These are phyloP conservation scores for Chlamydomonas sp. DNA, from an alignment of 139 green algal genomes.

Conservation along the genomic window DNA sequence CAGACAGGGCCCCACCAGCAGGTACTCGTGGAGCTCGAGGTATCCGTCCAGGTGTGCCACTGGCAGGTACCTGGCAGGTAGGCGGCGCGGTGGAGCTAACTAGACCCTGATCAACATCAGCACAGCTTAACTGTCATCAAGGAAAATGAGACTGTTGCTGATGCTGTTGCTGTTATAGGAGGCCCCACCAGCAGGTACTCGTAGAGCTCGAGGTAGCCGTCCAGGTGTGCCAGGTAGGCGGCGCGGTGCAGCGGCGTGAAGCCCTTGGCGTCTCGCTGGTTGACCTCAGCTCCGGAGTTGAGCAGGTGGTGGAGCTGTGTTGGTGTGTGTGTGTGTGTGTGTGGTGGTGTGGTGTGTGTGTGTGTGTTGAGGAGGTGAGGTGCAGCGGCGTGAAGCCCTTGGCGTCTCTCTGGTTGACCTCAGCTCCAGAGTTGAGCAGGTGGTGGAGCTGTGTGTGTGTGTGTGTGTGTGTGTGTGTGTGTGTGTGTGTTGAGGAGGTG, in stretches of 20 bases:
- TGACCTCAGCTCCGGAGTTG: slow-evolving; percentile 74
- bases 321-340: neutral
- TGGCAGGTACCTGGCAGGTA: slow-evolving; percentile 84
- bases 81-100: slow-evolving; percentile 73
- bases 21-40: slow-evolving; percentile 90
- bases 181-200: slow-evolving; percentile 87
- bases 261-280: slow-evolving; percentile 63
- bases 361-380: neutral
- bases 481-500: neutral
- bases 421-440: slow-evolving; percentile 76
- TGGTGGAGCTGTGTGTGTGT: slow-evolving; percentile 66
- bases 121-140: too few species aligned
- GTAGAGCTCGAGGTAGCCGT: slow-evolving; percentile 91
- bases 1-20: slow-evolving; percentile 83
- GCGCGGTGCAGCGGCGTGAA: slow-evolving; percentile 87
- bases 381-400: slow-evolving; percentile 72
- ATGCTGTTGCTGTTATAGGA: too few species aligned
- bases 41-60: slow-evolving; percentile 89
- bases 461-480: neutral
- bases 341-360: neutral
- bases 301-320: slow-evolving; percentile 82
- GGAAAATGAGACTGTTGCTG: too few species aligned
- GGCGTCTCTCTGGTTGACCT: slow-evolving; percentile 71
- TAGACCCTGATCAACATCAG: too few species aligned
- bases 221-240: slow-evolving; percentile 79